These are phyloP conservation scores for Parmelia sp. DNA, from an alignment of 495 filamentous ascomycete genomes.

Conservation along the genomic window DNA sequence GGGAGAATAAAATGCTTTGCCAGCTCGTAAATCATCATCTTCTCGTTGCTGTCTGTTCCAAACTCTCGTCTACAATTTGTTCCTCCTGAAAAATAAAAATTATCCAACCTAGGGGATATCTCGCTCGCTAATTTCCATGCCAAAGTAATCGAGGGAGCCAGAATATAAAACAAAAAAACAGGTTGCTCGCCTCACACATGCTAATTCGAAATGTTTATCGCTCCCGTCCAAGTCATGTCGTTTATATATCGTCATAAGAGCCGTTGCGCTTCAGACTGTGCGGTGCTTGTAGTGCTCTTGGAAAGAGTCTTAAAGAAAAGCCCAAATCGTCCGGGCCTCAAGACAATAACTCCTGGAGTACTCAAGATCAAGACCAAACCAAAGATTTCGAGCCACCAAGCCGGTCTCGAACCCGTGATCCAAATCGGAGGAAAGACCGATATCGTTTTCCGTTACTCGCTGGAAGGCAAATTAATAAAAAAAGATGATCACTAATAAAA, in stretches of 20 bases:
- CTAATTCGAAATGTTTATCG: background rate
- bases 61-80: background rate
- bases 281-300: background rate
- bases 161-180: background rate
- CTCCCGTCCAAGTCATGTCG: background rate
- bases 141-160: background rate
- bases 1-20: background rate
- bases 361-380: background rate
- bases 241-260: background rate
- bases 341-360: background rate
- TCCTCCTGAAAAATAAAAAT: background rate
- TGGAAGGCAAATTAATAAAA: background rate
- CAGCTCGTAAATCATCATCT: background rate
- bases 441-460: background rate
- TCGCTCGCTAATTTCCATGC: constrained; percentile 1
- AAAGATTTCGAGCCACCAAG: background rate
- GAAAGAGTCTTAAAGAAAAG: background rate
- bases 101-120: background rate
- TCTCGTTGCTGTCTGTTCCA: background rate
- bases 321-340: background rate
- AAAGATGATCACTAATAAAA: background rate
- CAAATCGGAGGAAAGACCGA: background rate
- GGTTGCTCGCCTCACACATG: background rate
- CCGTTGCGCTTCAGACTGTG: background rate
- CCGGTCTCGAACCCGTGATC: background rate